phyloP scores from a whole-genome alignment of 2,329 filamentous ascomycete genomes.

The Arthroderma uncinatum region DNA sequence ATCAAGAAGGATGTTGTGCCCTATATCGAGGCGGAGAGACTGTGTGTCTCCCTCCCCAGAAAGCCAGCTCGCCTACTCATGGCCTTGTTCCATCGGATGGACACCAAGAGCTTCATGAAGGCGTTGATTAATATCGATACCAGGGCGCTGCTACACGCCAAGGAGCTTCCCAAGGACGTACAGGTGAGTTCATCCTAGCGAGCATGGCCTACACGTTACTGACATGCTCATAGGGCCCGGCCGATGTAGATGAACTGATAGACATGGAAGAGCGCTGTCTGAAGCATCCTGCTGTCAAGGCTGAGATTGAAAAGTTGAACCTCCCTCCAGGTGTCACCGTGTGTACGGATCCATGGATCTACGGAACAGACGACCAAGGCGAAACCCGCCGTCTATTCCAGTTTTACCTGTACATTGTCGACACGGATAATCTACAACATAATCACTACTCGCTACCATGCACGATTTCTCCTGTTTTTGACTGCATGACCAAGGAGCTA shows the following conservation, averaged over 20 bases:
- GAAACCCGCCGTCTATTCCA: slow-evolving; percentile 31
- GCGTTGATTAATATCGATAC: slow-evolving; percentile 33
- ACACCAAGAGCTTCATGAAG: slow-evolving; percentile 34
- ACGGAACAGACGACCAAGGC: slow-evolving; percentile 39
- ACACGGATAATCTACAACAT: slow-evolving; percentile 51
- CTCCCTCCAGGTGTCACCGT: slow-evolving; percentile 47
- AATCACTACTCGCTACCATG: slow-evolving; percentile 60
- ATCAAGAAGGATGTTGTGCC: slow-evolving; percentile 47
- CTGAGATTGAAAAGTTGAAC: slow-evolving; percentile 48
- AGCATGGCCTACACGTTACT: neutral
- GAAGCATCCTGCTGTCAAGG: slow-evolving; percentile 45
- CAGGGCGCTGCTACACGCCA: slow-evolving; percentile 27
- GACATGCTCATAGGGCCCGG: slow-evolving; percentile 39
- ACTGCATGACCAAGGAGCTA: slow-evolving; percentile 51
- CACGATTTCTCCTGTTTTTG: slow-evolving; percentile 56
- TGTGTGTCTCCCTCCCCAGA: slow-evolving; percentile 38
- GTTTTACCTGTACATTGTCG: slow-evolving; percentile 46
- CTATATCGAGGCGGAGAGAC: slow-evolving; percentile 54
- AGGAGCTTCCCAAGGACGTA: slow-evolving; percentile 38
- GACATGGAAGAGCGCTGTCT: slow-evolving; percentile 48
- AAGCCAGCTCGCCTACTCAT: slow-evolving; percentile 44
- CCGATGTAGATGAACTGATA: slow-evolving; percentile 49
- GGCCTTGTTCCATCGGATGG: slow-evolving; percentile 38
- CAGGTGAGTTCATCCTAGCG: slow-evolving; percentile 24
- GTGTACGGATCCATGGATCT: slow-evolving; percentile 59